phyloP scores from a whole-genome alignment of 2,329 filamentous ascomycete genomes.

The Pseudogymnoascus sp. region DNA sequence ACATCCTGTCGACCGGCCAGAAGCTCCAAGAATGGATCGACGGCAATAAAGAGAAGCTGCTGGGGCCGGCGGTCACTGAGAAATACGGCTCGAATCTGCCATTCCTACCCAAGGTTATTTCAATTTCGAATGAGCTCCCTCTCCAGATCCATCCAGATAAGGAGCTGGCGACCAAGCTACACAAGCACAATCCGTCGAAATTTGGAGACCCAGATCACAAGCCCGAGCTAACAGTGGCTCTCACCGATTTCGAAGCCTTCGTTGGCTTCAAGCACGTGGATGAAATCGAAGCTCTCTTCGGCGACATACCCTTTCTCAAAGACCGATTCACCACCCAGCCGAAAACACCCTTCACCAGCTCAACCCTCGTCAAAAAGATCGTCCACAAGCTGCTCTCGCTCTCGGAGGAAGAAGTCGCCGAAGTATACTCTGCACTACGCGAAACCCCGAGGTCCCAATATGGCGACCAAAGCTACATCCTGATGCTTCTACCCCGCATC shows the following conservation, averaged over 20 bases:
- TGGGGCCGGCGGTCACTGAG: constrained; percentile 53
- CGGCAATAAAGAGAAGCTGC: constrained; percentile 49
- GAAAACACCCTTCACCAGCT: constrained; percentile 45
- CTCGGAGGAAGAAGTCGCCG: constrained; percentile 42
- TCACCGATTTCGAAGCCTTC: constrained; percentile 67
- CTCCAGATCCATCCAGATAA: constrained; percentile 70
- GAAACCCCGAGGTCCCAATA: constrained; percentile 41
- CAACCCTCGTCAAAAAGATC: constrained; percentile 49
- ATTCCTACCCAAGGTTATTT: constrained; percentile 68
- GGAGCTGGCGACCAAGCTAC: constrained; percentile 53
- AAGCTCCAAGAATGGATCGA: constrained; percentile 57
- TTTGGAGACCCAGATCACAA: constrained; percentile 72
- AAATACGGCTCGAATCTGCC: constrained; percentile 60
- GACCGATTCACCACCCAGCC: constrained; percentile 16
- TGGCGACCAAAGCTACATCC: constrained; percentile 47
- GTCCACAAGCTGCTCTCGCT: constrained; percentile 45
- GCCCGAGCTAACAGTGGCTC: constrained; percentile 67
- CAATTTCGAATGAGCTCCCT: constrained; percentile 66
- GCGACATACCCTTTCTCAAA: constrained; percentile 17
- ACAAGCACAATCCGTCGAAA: constrained; percentile 53
- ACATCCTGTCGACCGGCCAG: constrained; percentile 53
- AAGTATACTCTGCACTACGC: constrained; percentile 44
- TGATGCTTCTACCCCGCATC: constrained; percentile 55
- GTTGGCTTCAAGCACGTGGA: constrained; percentile 62
- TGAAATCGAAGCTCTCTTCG: constrained; percentile 51